phyloP scores from a whole-genome alignment of 371 early-diverging fungal species.

The Capillidium heterosporum region DNA sequence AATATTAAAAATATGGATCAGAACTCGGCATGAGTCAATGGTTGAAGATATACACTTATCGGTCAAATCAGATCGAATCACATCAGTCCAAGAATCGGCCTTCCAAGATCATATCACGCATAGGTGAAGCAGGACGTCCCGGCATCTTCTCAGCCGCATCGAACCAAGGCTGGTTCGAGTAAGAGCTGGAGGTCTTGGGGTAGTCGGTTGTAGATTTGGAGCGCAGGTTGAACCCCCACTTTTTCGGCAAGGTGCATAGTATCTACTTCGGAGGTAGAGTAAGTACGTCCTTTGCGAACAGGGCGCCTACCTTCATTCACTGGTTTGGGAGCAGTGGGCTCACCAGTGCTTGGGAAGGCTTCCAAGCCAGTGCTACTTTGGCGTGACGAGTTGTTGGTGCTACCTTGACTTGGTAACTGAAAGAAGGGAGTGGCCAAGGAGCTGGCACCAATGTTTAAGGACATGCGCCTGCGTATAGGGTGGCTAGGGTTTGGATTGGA shows the following conservation, averaged over 20 bases:
- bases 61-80: too few relatives aligned
- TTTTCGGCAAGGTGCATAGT: not conserved
- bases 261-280: not conserved
- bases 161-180: too few relatives aligned
- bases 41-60: too few relatives aligned
- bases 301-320: not conserved
- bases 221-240: not conserved
- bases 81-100: constrained; percentile 2
- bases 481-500: not conserved
- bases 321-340: not conserved
- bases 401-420: not conserved
- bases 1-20: too few relatives aligned
- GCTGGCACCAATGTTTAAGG: not conserved
- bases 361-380: too few relatives aligned
- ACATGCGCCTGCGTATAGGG: not conserved
- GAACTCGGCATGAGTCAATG: too few relatives aligned
- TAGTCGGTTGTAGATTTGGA: not conserved
- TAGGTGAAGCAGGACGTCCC: constrained; percentile 3
- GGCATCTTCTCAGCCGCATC: not conserved
- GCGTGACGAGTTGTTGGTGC: not conserved
- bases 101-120: constrained; percentile 1
- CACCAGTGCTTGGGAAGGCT: too few relatives aligned
- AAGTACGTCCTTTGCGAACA: not conserved
- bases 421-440: not conserved
- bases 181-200: too few relatives aligned